Evolutionary conservation across 1,284 basidiomycete genomes (phyloP).

Genomic region (Sporisorium scitamineum): DNA sequence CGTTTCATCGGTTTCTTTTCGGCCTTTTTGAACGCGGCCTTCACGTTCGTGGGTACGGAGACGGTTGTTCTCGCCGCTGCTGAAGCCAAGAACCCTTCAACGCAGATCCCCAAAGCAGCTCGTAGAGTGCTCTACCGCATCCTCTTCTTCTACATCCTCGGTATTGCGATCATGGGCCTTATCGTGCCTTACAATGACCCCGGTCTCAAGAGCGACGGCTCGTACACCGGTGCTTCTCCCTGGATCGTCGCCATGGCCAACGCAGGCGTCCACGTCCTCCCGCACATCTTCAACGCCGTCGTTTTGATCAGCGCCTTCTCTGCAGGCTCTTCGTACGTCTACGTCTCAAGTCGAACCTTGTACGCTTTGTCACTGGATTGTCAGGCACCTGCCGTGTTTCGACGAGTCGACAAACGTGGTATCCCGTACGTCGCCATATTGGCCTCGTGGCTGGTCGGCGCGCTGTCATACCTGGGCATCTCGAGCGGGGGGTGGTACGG

Average conservation of each 20-base stretch:
- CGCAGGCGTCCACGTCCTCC: constrained; percentile 70
- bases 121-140: constrained; percentile 70
- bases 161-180: constrained; percentile 70
- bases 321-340: constrained; percentile 84
- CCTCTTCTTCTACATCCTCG: constrained; percentile 70
- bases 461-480: constrained; percentile 76
- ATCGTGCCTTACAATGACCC: constrained; percentile 58
- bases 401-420: constrained; percentile 77
- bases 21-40: constrained; percentile 75
- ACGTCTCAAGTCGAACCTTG: constrained; percentile 79
- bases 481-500: constrained; percentile 71
- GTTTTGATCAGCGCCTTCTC: constrained; percentile 85
- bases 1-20: constrained; percentile 71
- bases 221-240: constrained; percentile 52
- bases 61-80: constrained; percentile 85
- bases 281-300: constrained; percentile 78
- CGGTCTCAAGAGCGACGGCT: constrained; percentile 31
- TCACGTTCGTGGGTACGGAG: constrained; percentile 85
- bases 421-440: constrained; percentile 80
- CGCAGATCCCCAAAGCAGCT: constrained; percentile 62
- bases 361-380: constrained; percentile 81
- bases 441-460: constrained; percentile 78
- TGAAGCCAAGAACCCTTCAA: constrained; percentile 72
- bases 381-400: constrained; percentile 81
- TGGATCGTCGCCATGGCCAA: constrained; percentile 71